Base-by-base conservation (phyloP, 108 stramenopile genomes). In the Fragilaria crotonensis region DNA sequence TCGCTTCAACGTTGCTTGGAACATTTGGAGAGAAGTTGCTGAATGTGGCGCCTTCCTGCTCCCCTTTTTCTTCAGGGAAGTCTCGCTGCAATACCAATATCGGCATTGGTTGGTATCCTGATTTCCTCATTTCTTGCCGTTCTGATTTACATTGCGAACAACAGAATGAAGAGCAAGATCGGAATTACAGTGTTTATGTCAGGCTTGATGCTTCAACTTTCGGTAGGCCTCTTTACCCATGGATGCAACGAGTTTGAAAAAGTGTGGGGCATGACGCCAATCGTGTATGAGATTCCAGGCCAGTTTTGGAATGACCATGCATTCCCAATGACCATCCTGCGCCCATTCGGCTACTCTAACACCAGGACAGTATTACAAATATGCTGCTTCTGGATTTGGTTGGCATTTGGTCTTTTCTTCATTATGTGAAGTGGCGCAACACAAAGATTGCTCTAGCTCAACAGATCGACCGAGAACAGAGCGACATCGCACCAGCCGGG, bases 1-100 rank as follows among this genome's bases (percentile, higher is more conserved):
- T 51, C 47, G 60, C 9, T 68, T 68, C 60, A 68, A 68, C 41
- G 67, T 68, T 41, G 67, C 67, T 7, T 62, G 61, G 61, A 62
- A 62, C 33, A 51, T 62, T 2, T 62, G 61, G 61, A 14, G 61
- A 22, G 61, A 62, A 46, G 61, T 62, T 46, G 61, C 61, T 20
- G 61, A 62, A 20, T 52, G 48, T 31, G 61, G 61, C 22, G 30
- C 52, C 26, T 62, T 62, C 52, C 52, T 62, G 3, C 27, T 62
- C 47, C 61, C 61, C 3, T 64, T 56, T 36, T 55, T 68, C 26
- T 68, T 33, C 29, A 30, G 7, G 61, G 30, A 2, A 26, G 26
- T 26, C 27, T 33, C 3, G 31, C 18, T 1, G 52, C 51, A 4
- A 68, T 68, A 22, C 67, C 67, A 4, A 18, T 68, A 5, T 62